phyloP scores from a whole-genome alignment of 2,329 filamentous ascomycete species.

The Apiospora marii region DNA sequence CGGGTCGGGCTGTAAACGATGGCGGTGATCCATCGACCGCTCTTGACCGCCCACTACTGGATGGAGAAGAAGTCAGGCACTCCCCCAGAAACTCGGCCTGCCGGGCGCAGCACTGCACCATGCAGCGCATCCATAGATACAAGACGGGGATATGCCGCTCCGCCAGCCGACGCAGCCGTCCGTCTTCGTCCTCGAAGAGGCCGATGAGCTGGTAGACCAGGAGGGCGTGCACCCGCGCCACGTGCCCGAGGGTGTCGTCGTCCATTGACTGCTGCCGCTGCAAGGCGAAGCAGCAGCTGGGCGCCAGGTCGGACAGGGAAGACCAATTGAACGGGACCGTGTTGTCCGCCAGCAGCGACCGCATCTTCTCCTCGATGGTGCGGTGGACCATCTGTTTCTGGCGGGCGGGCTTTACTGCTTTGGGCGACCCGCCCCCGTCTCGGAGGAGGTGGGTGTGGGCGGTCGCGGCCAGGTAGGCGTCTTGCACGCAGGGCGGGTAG shows the following conservation, averaged over 20 bases:
- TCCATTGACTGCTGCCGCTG: too few relatives aligned
- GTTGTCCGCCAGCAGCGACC: slow-evolving; percentile 26
- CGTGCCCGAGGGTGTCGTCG: slow-evolving; percentile 21
- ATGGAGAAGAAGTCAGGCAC: neutral
- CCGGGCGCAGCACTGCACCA: slow-evolving; percentile 4
- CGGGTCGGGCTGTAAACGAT: neutral
- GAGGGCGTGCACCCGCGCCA: slow-evolving; percentile 34
- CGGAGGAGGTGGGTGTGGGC: slow-evolving; percentile 34
- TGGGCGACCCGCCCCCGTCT: slow-evolving; percentile 27
- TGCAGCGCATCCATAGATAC: slow-evolving; percentile 34
- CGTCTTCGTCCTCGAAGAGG: slow-evolving; percentile 37
- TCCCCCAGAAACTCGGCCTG: neutral
- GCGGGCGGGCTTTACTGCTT: neutral
- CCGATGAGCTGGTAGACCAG: slow-evolving; percentile 41
- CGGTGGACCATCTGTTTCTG: slow-evolving; percentile 29
- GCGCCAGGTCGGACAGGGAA: neutral
- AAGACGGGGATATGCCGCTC: slow-evolving; percentile 36
- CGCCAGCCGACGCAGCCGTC: slow-evolving; percentile 34
- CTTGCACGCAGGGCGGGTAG: slow-evolving; percentile 40
- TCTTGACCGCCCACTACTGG: neutral
- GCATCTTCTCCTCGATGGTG: slow-evolving; percentile 32
- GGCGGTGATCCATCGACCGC: neutral
- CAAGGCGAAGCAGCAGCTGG: neutral
- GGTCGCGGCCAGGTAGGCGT: slow-evolving; percentile 39
- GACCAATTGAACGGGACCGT: neutral